phyloP scores from a whole-genome alignment of 2,329 filamentous ascomycete species.

The Botrytis sinoallii region DNA sequence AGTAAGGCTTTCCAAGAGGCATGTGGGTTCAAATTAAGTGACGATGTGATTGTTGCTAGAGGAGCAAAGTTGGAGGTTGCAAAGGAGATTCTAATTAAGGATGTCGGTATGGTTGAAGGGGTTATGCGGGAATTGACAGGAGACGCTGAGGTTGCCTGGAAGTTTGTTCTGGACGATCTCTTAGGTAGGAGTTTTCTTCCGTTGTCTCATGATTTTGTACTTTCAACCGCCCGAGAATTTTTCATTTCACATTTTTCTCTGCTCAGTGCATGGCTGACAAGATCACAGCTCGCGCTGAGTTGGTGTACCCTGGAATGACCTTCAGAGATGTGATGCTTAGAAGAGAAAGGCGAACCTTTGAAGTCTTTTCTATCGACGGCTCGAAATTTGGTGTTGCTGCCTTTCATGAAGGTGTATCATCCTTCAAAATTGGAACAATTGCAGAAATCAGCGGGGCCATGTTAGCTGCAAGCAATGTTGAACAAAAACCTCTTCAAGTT shows the following conservation, averaged over 20 bases:
- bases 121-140: conserved; percentile 34
- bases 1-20: conserved; percentile 70
- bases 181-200: conserved; percentile 36
- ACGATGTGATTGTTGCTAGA: conserved; percentile 61
- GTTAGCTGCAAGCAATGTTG: conserved; percentile 15
- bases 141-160: conserved; percentile 45
- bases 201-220: neutral
- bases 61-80: conserved; percentile 52
- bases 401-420: conserved; percentile 29
- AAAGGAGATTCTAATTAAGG: conserved; percentile 57
- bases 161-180: conserved; percentile 46
- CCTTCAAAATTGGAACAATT: conserved; percentile 30
- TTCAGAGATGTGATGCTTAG: conserved; percentile 62
- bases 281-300: conserved; percentile 57
- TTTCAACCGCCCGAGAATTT: neutral
- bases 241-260: neutral
- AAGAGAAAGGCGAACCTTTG: conserved; percentile 59
- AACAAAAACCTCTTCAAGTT: conserved; percentile 41
- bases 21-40: conserved; percentile 69
- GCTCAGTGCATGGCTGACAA: conserved; percentile 25
- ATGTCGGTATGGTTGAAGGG: conserved; percentile 46
- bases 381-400: conserved; percentile 43
- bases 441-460: conserved; percentile 18
- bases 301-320: conserved; percentile 65
- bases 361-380: conserved; percentile 52